These are phyloP conservation scores for Wallacemonas collosoma DNA, from an alignment of 208 protist genomes.

Conservation along the genomic window DNA sequence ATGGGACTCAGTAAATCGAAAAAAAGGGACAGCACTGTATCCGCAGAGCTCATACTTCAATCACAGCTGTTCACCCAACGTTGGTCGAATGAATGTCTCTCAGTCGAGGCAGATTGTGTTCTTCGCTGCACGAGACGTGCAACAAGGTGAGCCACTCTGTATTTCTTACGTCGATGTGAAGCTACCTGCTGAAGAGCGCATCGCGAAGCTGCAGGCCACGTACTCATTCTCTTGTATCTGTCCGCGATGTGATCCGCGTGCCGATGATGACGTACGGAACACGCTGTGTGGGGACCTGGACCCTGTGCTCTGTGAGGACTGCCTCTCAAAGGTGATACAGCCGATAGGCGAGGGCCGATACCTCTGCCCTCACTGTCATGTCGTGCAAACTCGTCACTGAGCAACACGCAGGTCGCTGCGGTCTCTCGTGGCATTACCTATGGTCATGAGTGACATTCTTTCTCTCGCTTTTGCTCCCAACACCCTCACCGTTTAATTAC, in stretches of 20 bases:
- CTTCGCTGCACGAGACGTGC: slow-evolving; percentile 28
- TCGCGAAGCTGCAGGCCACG: slow-evolving; percentile 31
- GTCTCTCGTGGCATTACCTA: no score
- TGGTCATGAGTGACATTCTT: no score
- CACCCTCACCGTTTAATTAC: no score
- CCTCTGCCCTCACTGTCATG: slow-evolving; percentile 32
- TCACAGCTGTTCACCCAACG: slow-evolving; percentile 45
- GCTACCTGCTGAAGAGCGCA: slow-evolving; percentile 18
- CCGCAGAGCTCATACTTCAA: slow-evolving; percentile 50
- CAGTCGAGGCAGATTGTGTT: slow-evolving; percentile 25
- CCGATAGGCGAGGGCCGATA: slow-evolving; percentile 16
- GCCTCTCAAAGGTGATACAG: slow-evolving; percentile 37
- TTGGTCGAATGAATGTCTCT: slow-evolving; percentile 29
- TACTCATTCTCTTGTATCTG: slow-evolving; percentile 41
- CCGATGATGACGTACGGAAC: slow-evolving; percentile 21
- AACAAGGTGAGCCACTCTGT: slow-evolving; percentile 33
- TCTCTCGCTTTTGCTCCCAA: no score
- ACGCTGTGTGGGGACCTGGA: slow-evolving; percentile 21
- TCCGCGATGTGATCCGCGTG: slow-evolving; percentile 17
- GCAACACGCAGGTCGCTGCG: no score
- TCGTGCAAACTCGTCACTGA: slow-evolving; percentile 18
- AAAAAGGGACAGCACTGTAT: slow-evolving; percentile 29
- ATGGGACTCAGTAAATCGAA: slow-evolving; percentile 20
- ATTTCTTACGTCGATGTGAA: slow-evolving; percentile 50
- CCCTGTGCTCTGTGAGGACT: slow-evolving; percentile 27